Evolutionary conservation across 1,284 basidiomycete genomes (phyloP).

Genomic region (Moesziomyces globuligerus): DNA sequence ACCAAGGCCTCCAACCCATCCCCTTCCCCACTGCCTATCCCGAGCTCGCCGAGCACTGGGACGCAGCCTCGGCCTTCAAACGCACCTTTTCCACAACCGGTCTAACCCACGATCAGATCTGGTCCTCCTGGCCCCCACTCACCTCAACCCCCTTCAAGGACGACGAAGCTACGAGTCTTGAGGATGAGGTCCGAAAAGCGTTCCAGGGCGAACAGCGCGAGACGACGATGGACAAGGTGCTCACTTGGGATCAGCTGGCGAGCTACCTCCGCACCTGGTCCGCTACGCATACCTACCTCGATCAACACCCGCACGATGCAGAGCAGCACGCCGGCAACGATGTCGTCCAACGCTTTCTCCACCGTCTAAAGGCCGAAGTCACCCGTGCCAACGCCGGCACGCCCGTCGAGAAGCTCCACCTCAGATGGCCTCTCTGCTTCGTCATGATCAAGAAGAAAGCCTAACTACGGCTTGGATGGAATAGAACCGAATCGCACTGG

Average conservation of each 20-base stretch:
- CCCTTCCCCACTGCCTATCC: slow-evolving; percentile 72
- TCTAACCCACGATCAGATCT: slow-evolving; percentile 17
- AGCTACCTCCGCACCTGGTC: slow-evolving; percentile 80
- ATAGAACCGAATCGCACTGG: too few relatives aligned
- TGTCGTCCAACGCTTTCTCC: slow-evolving; percentile 41
- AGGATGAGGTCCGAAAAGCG: neutral
- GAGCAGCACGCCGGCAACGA: slow-evolving; percentile 32
- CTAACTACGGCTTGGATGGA: slow-evolving; percentile 15
- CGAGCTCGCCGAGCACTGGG: slow-evolving; percentile 67
- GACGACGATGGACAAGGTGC: slow-evolving; percentile 71
- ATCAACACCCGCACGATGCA: slow-evolving; percentile 74
- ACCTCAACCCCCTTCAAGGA: slow-evolving; percentile 1
- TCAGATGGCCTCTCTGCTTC: slow-evolving; percentile 48
- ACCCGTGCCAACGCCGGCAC: slow-evolving; percentile 19
- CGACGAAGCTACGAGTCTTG: neutral
- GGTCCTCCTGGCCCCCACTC: slow-evolving; percentile 27
- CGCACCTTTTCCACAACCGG: slow-evolving; percentile 31
- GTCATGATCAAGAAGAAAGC: slow-evolving; percentile 49
- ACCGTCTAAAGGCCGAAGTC: slow-evolving; percentile 11
- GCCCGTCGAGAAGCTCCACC: slow-evolving; percentile 22
- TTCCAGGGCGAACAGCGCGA: slow-evolving; percentile 6
- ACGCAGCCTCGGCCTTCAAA: slow-evolving; percentile 11
- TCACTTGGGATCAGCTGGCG: slow-evolving; percentile 76
- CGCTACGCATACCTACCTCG: slow-evolving; percentile 77
- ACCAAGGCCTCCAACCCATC: slow-evolving; percentile 76